Conservation (phyloP, 169 alveolate species). For the Hammondia hammondi region DNA sequence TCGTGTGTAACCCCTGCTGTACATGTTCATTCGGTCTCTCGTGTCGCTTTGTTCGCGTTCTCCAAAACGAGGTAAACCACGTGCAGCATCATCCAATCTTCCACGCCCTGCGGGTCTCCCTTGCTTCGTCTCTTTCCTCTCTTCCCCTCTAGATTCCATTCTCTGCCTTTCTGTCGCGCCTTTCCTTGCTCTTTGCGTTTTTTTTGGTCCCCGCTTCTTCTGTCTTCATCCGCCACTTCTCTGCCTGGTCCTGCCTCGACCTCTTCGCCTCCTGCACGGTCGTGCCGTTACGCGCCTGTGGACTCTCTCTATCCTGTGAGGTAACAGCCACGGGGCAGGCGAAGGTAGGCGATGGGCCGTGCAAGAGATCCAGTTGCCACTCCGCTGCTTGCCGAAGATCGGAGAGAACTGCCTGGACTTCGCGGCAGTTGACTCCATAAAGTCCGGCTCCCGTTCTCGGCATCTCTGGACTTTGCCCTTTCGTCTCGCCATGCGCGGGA, state of each 20-base stretch:
- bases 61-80: too few relatives aligned
- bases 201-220: background rate
- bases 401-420: background rate
- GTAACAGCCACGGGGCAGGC: background rate
- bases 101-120: background rate
- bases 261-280: background rate
- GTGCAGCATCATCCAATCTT: too few relatives aligned
- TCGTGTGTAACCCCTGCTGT: too few relatives aligned
- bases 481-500: background rate
- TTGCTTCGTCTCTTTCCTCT: background rate
- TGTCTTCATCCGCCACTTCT: background rate
- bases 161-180: background rate
- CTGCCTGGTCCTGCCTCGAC: background rate
- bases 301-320: background rate
- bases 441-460: background rate
- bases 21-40: too few relatives aligned
- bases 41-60: too few relatives aligned
- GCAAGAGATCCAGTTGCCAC: background rate
- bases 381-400: background rate
- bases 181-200: background rate
- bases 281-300: background rate
- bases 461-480: background rate
- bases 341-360: background rate
- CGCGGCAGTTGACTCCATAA: background rate
- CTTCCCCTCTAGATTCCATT: background rate